A percentile compares a stretch with the other conserved stretches of the same genome.
Conservation (phyloP, 495 filamentous ascomycete species). For the Bathelium albidoporum region DNA sequence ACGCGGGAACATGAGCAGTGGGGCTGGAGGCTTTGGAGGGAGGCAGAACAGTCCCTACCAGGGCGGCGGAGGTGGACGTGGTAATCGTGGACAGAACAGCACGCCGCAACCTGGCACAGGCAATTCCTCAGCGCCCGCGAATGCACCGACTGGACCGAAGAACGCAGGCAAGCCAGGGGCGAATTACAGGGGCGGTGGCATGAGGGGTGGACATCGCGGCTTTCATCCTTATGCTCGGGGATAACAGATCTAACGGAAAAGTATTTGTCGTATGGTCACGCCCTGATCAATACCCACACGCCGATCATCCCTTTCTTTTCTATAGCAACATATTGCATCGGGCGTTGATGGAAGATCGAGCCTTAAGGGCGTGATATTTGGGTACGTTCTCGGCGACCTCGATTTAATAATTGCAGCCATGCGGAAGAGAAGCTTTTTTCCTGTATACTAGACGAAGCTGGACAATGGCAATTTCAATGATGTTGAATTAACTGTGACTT, state of each 20-base stretch:
- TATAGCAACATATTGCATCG: background rate
- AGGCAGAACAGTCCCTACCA: constrained; percentile 10
- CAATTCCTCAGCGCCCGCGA: constrained; percentile 73
- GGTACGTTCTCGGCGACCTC: background rate
- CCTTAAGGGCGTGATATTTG: background rate
- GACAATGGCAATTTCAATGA: background rate
- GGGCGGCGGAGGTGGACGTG: constrained; percentile 19
- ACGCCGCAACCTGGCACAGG: constrained; percentile 12
- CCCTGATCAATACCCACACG: background rate
- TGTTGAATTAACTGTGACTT: too few relatives aligned
- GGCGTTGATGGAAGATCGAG: background rate
- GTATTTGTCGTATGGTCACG: background rate
- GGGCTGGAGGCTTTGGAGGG: constrained; percentile 11
- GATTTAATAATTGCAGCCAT: background rate
- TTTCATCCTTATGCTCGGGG: constrained; percentile 69
- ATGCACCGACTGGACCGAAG: constrained; percentile 91
- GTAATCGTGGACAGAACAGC: constrained; percentile 36
- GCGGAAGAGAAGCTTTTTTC: background rate
- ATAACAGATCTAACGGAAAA: background rate
- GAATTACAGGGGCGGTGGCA: constrained; percentile 88
- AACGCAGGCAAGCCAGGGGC: constrained; percentile 89
- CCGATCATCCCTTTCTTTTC: background rate
- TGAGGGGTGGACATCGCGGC: constrained; percentile 55
- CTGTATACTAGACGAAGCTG: constrained; percentile 1
- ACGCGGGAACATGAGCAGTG: constrained; percentile 40